A percentile compares a stretch with the other conserved stretches of the same genome.
Evolutionary conservation across 2,329 filamentous ascomycete species (phyloP).

Genomic region (Stromatinia cepivora): DNA sequence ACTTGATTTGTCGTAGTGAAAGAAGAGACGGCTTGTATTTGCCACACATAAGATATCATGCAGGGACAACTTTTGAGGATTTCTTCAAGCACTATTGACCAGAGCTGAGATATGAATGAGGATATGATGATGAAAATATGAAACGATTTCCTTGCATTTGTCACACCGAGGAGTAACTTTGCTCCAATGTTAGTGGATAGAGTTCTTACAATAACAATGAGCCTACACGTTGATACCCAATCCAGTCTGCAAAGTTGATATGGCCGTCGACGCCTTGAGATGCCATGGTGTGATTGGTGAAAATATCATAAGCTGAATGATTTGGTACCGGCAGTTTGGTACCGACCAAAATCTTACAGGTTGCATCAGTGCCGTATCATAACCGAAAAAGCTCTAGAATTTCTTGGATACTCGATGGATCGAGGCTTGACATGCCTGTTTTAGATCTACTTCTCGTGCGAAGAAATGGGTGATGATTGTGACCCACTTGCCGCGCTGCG

Average conservation of each 20-base stretch:
- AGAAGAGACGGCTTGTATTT: constrained; percentile 7
- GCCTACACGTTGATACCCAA: constrained; percentile 9
- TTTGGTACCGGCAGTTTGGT: constrained; percentile 22
- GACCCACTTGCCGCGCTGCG: constrained; percentile 20
- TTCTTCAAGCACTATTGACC: constrained; percentile 1
- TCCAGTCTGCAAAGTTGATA: constrained; percentile 4
- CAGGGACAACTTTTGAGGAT: background rate
- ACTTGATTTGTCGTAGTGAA: constrained; percentile 44
- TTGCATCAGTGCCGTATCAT: constrained; percentile 9
- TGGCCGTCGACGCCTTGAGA: background rate
- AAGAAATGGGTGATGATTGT: constrained; percentile 3
- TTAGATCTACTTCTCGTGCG: constrained; percentile 6
- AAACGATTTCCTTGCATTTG: constrained; percentile 3
- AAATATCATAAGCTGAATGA: constrained; percentile 20
- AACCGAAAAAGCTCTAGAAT: constrained; percentile 11
- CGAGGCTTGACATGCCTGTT: constrained; percentile 16
- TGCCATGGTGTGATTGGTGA: constrained; percentile 1
- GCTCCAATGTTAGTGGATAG: background rate
- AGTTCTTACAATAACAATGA: constrained; percentile 1
- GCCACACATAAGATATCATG: constrained; percentile 15
- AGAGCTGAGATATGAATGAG: constrained; percentile 19
- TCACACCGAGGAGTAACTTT: constrained; percentile 15
- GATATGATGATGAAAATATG: constrained; percentile 11
- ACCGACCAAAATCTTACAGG: constrained; percentile 11
- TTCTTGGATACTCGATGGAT: constrained; percentile 14